These are phyloP conservation scores for Sodiomyces alkalinus DNA, from an alignment of 2,329 filamentous ascomycete genomes.

Conservation along the genomic window DNA sequence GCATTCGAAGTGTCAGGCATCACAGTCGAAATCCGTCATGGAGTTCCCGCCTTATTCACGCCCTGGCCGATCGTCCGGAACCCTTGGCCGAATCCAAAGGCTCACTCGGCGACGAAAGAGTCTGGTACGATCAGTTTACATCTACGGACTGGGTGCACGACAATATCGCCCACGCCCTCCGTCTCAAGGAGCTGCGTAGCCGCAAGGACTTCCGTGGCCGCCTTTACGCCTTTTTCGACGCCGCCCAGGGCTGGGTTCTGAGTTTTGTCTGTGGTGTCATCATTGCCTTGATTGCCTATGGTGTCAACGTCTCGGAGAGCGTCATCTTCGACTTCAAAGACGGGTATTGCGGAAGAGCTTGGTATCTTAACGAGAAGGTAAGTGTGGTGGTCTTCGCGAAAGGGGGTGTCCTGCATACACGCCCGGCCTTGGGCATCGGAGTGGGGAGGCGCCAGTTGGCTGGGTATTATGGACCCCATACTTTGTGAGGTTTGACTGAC, in stretches of 20 bases:
- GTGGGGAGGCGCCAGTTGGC: no score
- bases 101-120: constrained; percentile 63
- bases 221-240: constrained; percentile 62
- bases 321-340: constrained; percentile 83
- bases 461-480: neutral
- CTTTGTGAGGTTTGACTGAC: neutral
- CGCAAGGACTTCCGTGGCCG: constrained; percentile 78
- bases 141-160: constrained; percentile 98
- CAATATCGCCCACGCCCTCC: constrained; percentile 84
- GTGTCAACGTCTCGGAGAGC: constrained; percentile 75
- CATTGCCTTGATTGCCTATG: constrained; percentile 74
- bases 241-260: constrained; percentile 84
- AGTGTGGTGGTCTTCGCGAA: no score
- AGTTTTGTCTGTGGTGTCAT: constrained; percentile 80
- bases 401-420: neutral
- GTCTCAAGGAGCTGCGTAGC: constrained; percentile 67
- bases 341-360: constrained; percentile 61
- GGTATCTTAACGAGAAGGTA: constrained; percentile 60
- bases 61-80: constrained; percentile 41
- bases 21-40: constrained; percentile 44
- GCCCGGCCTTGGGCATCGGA: no score
- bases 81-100: constrained; percentile 48
- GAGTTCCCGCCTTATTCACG: constrained; percentile 45
- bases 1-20: constrained; percentile 24
- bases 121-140: constrained; percentile 98